Evolutionary conservation across 257 asterid genomes (phyloP), one percentile per base, ranked within the genome.

Genomic region (Solanum microdontum): DNA sequence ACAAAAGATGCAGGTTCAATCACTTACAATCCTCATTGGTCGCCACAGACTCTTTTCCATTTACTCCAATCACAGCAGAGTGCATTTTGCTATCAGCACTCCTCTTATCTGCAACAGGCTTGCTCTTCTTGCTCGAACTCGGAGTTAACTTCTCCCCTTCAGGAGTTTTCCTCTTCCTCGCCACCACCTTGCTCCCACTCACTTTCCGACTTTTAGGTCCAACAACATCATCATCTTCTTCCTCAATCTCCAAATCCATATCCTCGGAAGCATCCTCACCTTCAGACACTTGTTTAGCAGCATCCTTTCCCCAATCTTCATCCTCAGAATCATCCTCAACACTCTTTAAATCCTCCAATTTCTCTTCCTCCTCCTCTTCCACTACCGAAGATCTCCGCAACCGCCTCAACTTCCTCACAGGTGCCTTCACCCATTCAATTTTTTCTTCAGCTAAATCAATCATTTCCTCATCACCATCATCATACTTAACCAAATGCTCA

Each of bases 381-480:
- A 90, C 90, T 43, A 92, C 87, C 0, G 93, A 90, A 79, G 89
- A 19, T 26, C 89, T 91, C 30, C 97, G 89, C 70, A 94, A 88
- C 86, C 99, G 90, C 83, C 97, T 93, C 84, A 93, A 87, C 94
- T 92, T 97, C 90, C 88, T 91, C 60, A 74, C 91, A 8, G 86
- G 90, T 32, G 89, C 90, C 86, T 87, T 95, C 74, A 89, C 84
- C 94, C 94, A 94, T 90, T 94, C 98, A 70, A 95, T 87, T 91
- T 91, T 94, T 64, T 97, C 98, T 89, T 39, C 92, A 23, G 90
- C 69, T 17, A 97, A 91, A 87, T 89, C 72, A 28, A 97, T n/a
- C 90, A 79, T 64, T 88, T 97, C 99, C 94, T 95, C 98, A 62
- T 95, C 98, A 2, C 88, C 96, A 70, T 97, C 99, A 45, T 95